A percentile compares a stretch with the other conserved stretches of the same genome.
These are phyloP conservation scores for Penicillium olsonii DNA, from an alignment of 2,329 filamentous ascomycete species.

Conservation along the genomic window DNA sequence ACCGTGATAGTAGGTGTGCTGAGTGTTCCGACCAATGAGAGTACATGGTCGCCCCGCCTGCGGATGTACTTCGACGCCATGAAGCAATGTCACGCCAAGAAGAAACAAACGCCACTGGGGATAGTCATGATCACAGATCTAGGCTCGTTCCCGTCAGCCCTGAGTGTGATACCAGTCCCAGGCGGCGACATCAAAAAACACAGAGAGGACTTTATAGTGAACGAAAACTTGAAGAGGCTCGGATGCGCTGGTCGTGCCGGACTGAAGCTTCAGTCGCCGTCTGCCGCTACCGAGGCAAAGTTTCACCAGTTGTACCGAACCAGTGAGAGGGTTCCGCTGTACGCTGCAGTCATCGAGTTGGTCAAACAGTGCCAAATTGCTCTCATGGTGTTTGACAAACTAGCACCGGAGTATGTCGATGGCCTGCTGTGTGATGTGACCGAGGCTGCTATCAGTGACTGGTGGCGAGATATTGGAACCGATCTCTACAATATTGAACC, in stretches of 20 bases:
- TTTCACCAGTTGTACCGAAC: slow-evolving; percentile 89
- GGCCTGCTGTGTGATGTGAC: slow-evolving; percentile 91
- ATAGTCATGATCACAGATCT: slow-evolving; percentile 93
- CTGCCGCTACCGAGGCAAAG: slow-evolving; percentile 80
- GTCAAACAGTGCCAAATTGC: slow-evolving; percentile 91
- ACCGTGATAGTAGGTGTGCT: slow-evolving; percentile 77
- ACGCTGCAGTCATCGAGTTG: slow-evolving; percentile 79
- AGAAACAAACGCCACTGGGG: slow-evolving; percentile 78
- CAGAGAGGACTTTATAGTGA: slow-evolving; percentile 84
- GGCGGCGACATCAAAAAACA: slow-evolving; percentile 81
- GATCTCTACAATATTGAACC: slow-evolving; percentile 93
- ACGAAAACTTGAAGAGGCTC: slow-evolving; percentile 88
- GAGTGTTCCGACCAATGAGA: slow-evolving; percentile 77
- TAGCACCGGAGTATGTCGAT: slow-evolving; percentile 87
- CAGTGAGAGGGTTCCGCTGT: slow-evolving; percentile 77
- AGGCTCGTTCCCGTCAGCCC: slow-evolving; percentile 83
- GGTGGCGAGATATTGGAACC: slow-evolving; percentile 92
- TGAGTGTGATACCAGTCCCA: slow-evolving; percentile 89
- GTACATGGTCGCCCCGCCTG: slow-evolving; percentile 74
- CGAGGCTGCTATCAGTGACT: slow-evolving; percentile 84
- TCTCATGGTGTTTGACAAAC: slow-evolving; percentile 80
- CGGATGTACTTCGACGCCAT: slow-evolving; percentile 84
- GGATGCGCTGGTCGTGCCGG: slow-evolving; percentile 89
- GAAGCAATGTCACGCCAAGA: slow-evolving; percentile 79
- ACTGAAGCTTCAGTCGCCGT: slow-evolving; percentile 75